phyloP scores from a whole-genome alignment of 305 asterid genomes.

The Nicotiana rustica region DNA sequence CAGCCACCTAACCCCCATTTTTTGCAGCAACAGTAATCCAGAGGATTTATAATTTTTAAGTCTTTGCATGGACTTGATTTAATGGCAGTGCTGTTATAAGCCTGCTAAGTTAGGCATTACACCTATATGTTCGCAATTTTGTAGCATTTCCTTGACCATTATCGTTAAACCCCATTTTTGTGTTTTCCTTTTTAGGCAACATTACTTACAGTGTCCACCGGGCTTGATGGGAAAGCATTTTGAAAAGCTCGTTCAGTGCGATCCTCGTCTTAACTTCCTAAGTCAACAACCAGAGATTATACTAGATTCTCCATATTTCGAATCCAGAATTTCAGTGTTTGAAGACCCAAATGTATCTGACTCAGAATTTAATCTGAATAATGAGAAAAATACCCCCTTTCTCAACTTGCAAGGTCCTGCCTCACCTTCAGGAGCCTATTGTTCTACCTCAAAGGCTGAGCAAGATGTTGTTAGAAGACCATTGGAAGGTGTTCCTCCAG shows the following conservation, averaged over 20 bases:
- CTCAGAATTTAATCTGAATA: slow-evolving; percentile 59
- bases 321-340: slow-evolving; percentile 60
- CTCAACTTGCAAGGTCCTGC: slow-evolving; percentile 68
- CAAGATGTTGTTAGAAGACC: slow-evolving; percentile 58
- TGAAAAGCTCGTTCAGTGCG: slow-evolving; percentile 93
- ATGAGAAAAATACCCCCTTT: slow-evolving; percentile 64
- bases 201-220: slow-evolving; percentile 82
- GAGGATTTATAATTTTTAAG: not conserved
- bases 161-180: not conserved
- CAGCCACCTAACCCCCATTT: not conserved
- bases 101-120: not conserved
- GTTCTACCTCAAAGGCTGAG: slow-evolving; percentile 78
- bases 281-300: slow-evolving; percentile 85
- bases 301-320: slow-evolving; percentile 79
- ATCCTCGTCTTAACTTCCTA: slow-evolving; percentile 84
- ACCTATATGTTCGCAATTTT: not conserved
- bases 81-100: not conserved
- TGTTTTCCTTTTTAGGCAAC: slow-evolving; percentile 58
- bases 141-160: not conserved
- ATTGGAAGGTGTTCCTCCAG: slow-evolving; percentile 62
- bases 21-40: not conserved
- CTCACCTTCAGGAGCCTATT: slow-evolving; percentile 83
- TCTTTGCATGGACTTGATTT: not conserved
- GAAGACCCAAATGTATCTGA: slow-evolving; percentile 63
- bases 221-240: slow-evolving; percentile 92